These are phyloP conservation scores for Pterocarpus macrocarpus DNA, from an alignment of 306 rosid genomes.

Conservation along the genomic window DNA sequence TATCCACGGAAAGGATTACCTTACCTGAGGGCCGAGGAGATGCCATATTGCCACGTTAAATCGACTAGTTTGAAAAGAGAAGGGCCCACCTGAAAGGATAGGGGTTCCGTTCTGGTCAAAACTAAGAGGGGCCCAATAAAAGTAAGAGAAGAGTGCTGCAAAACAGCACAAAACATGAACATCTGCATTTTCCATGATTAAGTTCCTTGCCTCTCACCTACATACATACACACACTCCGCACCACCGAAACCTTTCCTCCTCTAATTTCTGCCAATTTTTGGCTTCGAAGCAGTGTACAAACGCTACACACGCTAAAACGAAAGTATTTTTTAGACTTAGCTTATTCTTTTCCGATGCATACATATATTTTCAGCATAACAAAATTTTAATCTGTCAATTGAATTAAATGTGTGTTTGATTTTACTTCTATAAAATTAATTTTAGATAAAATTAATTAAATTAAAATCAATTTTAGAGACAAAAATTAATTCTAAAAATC, in stretches of 20 bases:
- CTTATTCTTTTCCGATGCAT: not conserved
- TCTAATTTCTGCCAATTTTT: not conserved
- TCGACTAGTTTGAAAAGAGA: not conserved
- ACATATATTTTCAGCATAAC: not conserved
- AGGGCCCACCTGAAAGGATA: slow-evolving; percentile 23
- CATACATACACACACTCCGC: not conserved
- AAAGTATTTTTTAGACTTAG: not conserved
- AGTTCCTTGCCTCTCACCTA: not conserved
- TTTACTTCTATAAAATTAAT: not conserved
- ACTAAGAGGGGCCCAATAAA: slow-evolving; percentile 27
- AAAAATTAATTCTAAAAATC: no score
- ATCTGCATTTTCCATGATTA: slow-evolving; percentile 16
- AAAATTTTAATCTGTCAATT: not conserved
- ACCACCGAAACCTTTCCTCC: not conserved
- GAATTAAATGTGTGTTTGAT: not conserved
- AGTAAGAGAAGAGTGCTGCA: slow-evolving; percentile 26
- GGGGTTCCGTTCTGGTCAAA: slow-evolving; percentile 36
- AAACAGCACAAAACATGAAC: not conserved
- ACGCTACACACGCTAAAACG: not conserved
- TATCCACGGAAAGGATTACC: not conserved
- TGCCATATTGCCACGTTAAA: not conserved
- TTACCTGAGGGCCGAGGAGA: not conserved
- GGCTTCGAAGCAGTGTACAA: not conserved
- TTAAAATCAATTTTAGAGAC: no score
- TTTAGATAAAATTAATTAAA: no score